Conservation (phyloP, 2,329 filamentous ascomycete genomes). For the Phyllachora maydis region DNA sequence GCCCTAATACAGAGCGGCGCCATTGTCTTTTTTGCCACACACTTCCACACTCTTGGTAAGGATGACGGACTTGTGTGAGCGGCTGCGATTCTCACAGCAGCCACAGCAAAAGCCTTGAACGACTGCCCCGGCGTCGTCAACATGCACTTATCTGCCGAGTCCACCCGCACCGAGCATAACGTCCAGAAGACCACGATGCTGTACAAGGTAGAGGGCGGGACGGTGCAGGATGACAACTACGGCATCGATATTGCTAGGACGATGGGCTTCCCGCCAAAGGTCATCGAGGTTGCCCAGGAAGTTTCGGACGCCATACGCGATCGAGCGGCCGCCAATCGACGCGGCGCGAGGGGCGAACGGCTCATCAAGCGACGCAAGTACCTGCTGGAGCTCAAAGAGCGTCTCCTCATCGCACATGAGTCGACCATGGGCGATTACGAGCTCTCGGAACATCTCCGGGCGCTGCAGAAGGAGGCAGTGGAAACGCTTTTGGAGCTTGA, state of each 20-base stretch:
- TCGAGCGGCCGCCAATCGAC: too few relatives aligned
- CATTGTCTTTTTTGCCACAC: constrained; percentile 81
- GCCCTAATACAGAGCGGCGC: constrained; percentile 62
- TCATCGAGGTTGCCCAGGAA: too few relatives aligned
- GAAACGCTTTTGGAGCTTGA: too few relatives aligned
- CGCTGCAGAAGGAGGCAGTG: too few relatives aligned
- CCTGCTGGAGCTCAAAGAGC: too few relatives aligned
- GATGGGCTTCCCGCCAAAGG: constrained; percentile 45
- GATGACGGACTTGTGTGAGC: neutral
- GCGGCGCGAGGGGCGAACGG: too few relatives aligned
- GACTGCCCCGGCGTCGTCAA: constrained; percentile 13
- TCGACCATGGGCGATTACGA: too few relatives aligned
- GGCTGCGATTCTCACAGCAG: constrained; percentile 4
- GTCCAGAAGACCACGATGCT: constrained; percentile 52
- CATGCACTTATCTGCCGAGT: neutral
- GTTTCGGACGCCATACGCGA: too few relatives aligned
- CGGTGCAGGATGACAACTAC: constrained; percentile 53
- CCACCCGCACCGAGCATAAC: constrained; percentile 41
- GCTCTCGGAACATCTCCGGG: too few relatives aligned
- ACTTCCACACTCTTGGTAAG: constrained; percentile 59
- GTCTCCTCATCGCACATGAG: too few relatives aligned
- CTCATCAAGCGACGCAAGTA: too few relatives aligned
- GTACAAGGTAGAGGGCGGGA: constrained; percentile 61
- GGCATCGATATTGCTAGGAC: constrained; percentile 65
- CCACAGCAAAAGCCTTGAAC: constrained; percentile 57